Percentiles rank a stretch among this genome's conserved stretches.
These are phyloP conservation scores for Chrysoporthe austroafricana DNA, from an alignment of 2,329 filamentous ascomycete genomes.

Conservation along the genomic window DNA sequence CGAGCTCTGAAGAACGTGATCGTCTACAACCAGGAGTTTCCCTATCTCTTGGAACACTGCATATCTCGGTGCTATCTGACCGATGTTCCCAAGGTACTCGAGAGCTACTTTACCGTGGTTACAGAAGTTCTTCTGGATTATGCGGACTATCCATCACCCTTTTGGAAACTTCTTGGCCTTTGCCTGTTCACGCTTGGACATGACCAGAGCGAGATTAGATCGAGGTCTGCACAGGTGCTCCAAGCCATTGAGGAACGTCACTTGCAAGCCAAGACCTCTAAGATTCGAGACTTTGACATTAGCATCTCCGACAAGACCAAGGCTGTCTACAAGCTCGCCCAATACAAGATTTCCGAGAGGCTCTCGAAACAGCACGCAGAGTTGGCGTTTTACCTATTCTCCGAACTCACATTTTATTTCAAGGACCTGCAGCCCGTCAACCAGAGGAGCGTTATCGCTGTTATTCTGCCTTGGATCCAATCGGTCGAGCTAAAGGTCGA, in stretches of 20 bases:
- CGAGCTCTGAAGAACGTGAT: constrained; percentile 89
- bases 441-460: constrained; percentile 91
- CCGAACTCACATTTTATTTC: constrained; percentile 93
- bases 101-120: constrained; percentile 94
- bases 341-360: constrained; percentile 93
- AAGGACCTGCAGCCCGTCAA: constrained; percentile 80
- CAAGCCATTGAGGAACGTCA: constrained; percentile 82
- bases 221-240: constrained; percentile 82
- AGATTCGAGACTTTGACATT: constrained; percentile 96
- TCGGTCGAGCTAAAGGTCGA: constrained; percentile 91
- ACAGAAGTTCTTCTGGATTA: constrained; percentile 84
- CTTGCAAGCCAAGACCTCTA: constrained; percentile 73
- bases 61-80: constrained; percentile 89
- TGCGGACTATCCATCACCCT: constrained; percentile 79
- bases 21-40: constrained; percentile 84
- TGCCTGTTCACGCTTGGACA: constrained; percentile 93
- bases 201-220: constrained; percentile 84
- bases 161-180: constrained; percentile 88
- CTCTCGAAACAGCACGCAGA: constrained; percentile 88
- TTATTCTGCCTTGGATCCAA: constrained; percentile 95
- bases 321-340: constrained; percentile 94
- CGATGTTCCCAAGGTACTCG: constrained; percentile 79
- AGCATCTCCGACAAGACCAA: constrained; percentile 98
- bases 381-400: constrained; percentile 91
- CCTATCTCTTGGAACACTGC: constrained; percentile 84